phyloP scores from a whole-genome alignment of 73 alveolate genomes.

The Uronychia binucleata region DNA sequence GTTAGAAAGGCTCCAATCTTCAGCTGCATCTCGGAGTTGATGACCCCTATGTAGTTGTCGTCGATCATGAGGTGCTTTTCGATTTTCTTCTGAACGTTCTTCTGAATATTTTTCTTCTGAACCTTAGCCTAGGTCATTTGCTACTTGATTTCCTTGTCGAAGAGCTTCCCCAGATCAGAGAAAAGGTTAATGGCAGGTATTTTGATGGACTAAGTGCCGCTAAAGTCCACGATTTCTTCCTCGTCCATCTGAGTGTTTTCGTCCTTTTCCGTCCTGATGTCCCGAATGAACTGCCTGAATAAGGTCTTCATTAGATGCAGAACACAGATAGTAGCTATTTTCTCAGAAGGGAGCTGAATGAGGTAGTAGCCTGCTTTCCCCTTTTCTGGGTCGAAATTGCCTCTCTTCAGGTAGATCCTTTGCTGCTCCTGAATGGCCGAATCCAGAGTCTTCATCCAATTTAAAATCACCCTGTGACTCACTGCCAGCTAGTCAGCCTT shows the following conservation, averaged over 20 bases:
- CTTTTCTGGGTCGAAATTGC: constrained; percentile 46
- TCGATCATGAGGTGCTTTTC: constrained; percentile 48
- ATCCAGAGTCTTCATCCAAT: constrained; percentile 67
- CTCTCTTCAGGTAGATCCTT: constrained; percentile 58
- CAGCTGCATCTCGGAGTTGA: constrained; percentile 24
- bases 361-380: constrained; percentile 41
- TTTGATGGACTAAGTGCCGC: constrained; percentile 17
- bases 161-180: constrained; percentile 54
- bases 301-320: constrained; percentile 64
- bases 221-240: constrained; percentile 6
- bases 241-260: constrained; percentile 17
- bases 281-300: constrained; percentile 54
- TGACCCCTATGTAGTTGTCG: constrained; percentile 16
- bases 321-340: constrained; percentile 61
- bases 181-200: constrained; percentile 51
- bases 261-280: constrained; percentile 26
- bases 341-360: constrained; percentile 53
- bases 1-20: constrained; percentile 66
- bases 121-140: constrained; percentile 14
- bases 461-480: constrained; percentile 71
- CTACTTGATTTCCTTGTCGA: constrained; percentile 48
- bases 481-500: constrained; percentile 70
- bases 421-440: constrained; percentile 56
- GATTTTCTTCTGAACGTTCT: constrained; percentile 11
- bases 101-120: neutral